Conservation (phyloP, 2,329 filamentous ascomycete species). For the Neoscytalidium dimidiatum region DNA sequence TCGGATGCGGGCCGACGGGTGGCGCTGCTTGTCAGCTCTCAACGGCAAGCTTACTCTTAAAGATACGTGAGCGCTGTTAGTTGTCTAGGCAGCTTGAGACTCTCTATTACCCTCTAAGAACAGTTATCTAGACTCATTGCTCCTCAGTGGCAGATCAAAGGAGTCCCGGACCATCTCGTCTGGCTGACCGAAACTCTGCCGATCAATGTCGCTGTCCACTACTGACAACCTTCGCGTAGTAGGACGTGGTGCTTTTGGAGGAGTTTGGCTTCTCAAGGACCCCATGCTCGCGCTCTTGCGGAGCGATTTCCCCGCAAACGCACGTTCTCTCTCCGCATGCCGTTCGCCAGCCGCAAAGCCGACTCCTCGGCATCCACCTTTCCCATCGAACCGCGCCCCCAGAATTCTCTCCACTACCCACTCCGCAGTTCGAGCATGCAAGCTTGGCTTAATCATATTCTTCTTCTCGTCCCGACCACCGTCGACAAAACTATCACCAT, state of each 20-base stretch:
- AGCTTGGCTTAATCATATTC: conserved; percentile 36
- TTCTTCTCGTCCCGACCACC: conserved; percentile 28
- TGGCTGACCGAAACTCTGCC: too few relatives aligned
- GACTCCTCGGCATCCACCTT: conserved; percentile 40
- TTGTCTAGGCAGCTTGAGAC: too few relatives aligned
- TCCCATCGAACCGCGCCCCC: conserved; percentile 40
- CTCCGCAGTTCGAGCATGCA: conserved; percentile 49
- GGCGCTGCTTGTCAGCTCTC: background rate
- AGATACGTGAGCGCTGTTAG: too few relatives aligned
- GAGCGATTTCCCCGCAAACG: background rate
- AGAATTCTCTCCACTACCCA: conserved; percentile 46
- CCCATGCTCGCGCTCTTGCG: background rate
- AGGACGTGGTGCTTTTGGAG: too few relatives aligned
- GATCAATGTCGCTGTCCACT: too few relatives aligned
- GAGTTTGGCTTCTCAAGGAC: background rate
- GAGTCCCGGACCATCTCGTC: too few relatives aligned
- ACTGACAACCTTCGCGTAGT: background rate
- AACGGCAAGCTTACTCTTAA: too few relatives aligned
- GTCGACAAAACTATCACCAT: conserved; percentile 41
- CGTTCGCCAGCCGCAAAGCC: conserved; percentile 29
- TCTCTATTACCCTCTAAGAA: background rate
- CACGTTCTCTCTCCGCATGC: conserved; percentile 13
- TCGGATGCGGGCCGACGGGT: background rate
- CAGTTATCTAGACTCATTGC: too few relatives aligned
- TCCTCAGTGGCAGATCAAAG: background rate